Conservation (phyloP, 345 rosid genomes). For the Lumnitzera littorea region DNA sequence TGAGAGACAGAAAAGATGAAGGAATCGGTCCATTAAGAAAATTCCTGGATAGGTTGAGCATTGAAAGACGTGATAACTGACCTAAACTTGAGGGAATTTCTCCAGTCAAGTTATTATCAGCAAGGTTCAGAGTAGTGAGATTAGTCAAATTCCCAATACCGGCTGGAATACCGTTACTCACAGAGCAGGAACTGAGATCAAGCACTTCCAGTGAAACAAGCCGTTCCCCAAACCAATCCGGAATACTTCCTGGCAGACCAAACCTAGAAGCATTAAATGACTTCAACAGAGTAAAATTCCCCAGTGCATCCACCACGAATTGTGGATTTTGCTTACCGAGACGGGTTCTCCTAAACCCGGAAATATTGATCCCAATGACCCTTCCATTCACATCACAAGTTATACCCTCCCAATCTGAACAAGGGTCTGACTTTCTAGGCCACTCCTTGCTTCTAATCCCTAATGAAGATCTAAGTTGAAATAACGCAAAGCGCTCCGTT, state of each 20-base stretch:
- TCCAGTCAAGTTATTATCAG: conserved; percentile 54
- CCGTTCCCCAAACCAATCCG: conserved; percentile 68
- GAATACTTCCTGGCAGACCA: conserved; percentile 67
- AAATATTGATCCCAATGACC: conserved; percentile 63
- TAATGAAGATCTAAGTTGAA: conserved; percentile 77
- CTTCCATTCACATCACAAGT: conserved; percentile 46
- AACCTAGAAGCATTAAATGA: conserved; percentile 80
- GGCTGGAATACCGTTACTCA: conserved; percentile 53
- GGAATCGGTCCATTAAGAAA: conserved; percentile 63
- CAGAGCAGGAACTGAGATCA: conserved; percentile 79
- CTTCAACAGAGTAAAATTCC: conserved; percentile 51
- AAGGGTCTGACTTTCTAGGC: conserved; percentile 87
- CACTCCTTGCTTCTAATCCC: conserved; percentile 85
- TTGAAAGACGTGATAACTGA: conserved; percentile 35
- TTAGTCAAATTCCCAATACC: conserved; percentile 67
- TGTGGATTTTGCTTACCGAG: conserved; percentile 66
- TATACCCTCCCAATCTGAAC: conserved; percentile 65
- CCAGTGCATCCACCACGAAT: conserved; percentile 64
- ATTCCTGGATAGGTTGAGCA: conserved; percentile 65
- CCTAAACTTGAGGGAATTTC: conserved; percentile 60
- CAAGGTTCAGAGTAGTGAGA: conserved; percentile 46
- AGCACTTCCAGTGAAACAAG: conserved; percentile 49
- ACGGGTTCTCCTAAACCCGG: conserved; percentile 84
- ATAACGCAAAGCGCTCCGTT: conserved; percentile 49
- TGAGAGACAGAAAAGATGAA: conserved; percentile 44